phyloP scores from a whole-genome alignment of 495 filamentous ascomycete genomes.

The Zalerion maritima region DNA sequence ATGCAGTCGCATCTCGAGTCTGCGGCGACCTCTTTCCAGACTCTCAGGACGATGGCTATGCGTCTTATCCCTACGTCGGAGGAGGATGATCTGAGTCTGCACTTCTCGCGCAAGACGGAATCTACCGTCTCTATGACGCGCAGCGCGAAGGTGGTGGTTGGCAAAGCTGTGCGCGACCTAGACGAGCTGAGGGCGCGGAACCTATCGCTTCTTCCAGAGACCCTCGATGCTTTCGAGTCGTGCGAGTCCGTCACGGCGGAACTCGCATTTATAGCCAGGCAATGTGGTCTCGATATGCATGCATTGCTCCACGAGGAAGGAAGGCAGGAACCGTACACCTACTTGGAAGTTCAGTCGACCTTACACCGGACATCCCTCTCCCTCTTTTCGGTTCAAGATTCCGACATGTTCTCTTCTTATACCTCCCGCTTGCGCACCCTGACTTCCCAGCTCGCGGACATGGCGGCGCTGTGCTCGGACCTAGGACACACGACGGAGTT shows the following conservation, averaged over 20 bases:
- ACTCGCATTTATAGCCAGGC: constrained; percentile 51
- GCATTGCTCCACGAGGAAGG: constrained; percentile 57
- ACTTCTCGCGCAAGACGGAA: constrained; percentile 59
- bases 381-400: constrained; percentile 35
- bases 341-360: constrained; percentile 46
- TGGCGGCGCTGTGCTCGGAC: constrained; percentile 58
- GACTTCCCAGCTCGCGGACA: constrained; percentile 51
- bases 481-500: constrained; percentile 75
- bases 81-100: constrained; percentile 47
- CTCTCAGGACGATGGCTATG: constrained; percentile 49
- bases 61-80: constrained; percentile 36
- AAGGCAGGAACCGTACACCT: constrained; percentile 49
- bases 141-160: constrained; percentile 69
- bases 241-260: constrained; percentile 49
- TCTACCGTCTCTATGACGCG: constrained; percentile 57
- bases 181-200: constrained; percentile 67
- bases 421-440: constrained; percentile 48
- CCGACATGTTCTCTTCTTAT: constrained; percentile 54
- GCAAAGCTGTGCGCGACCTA: constrained; percentile 62
- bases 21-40: constrained; percentile 50
- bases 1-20: constrained; percentile 77
- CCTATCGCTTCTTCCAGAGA: constrained; percentile 53
- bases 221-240: constrained; percentile 30
- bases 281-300: constrained; percentile 51
- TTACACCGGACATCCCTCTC: constrained; percentile 42